Base-by-base conservation (phyloP, 2,329 filamentous ascomycete species). In the Pseudocercospora pini-densiflorae region DNA sequence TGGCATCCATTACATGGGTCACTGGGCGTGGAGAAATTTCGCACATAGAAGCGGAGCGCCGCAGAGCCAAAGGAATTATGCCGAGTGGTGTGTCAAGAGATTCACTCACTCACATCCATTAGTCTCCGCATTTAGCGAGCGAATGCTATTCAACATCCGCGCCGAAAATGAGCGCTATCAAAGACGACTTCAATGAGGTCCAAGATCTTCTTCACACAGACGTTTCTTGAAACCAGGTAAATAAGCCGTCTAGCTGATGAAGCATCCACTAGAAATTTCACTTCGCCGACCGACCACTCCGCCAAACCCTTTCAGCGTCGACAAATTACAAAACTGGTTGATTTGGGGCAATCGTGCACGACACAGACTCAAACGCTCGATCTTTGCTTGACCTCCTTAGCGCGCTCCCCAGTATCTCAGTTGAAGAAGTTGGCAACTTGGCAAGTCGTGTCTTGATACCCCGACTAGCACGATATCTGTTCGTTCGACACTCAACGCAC, bases 31-130 rank as follows among this genome's bases (percentile, higher is more conserved):
- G 27, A 61, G 43, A 51, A 21, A 61, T 36, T 45, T 51, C 43
- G 40, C 40, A 49, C 6, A 61, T 33, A 53, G 24, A 61, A 47
- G 23, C 59, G 40, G 29, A 27, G 58, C 40, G 21, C 21, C n/a
- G 14, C 19, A 60, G 21, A 16, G 12, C 5, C 19, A 21, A 27
- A 49, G 36, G 36, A 60, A 49, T 24, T 29, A 14, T 19, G 29
- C 40, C 59, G 57, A 59, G 33, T 47, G 57, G 57, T 24, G 36
- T 47, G 14, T 27, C 5, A 33, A 33, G 24, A 61, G 59, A 61
- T 61, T 29, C 59, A 51, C 23, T 61, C 24, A 21, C n/a, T 24
- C 31, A 47, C 21, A 5, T 45, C 21, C 57, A n/a, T 45, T 45
- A 43, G 36, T 19, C n/a, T 43, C 57, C 57, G 57, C 33, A 14